Evolutionary conservation across 2,329 filamentous ascomycete species (phyloP).

Genomic region (Chaetomium olivaceum): DNA sequence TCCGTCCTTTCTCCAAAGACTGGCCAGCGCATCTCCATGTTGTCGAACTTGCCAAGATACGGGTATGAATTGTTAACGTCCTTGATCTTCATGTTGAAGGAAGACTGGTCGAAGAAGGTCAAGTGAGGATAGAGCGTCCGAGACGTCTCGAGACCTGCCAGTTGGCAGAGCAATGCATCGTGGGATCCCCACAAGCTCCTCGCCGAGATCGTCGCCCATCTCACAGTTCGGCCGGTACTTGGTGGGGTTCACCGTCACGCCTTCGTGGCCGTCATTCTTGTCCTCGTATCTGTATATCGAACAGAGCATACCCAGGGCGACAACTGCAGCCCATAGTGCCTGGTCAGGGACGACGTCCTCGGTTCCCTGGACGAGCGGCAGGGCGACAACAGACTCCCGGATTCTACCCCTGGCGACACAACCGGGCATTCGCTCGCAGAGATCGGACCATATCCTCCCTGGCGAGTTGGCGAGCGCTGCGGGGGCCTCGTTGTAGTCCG

Average conservation of each 20-base stretch:
- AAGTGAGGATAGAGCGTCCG: slow-evolving; percentile 53
- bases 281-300: slow-evolving; percentile 56
- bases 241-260: slow-evolving; percentile 42
- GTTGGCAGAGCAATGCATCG: slow-evolving; percentile 50
- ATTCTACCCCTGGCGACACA: slow-evolving; percentile 53
- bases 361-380: slow-evolving; percentile 52
- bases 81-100: slow-evolving; percentile 53
- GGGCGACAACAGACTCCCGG: slow-evolving; percentile 49
- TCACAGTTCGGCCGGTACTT: slow-evolving; percentile 42
- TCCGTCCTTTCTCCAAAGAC: slow-evolving; percentile 55
- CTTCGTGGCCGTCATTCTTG: slow-evolving; percentile 53
- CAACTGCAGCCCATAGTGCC: slow-evolving; percentile 55
- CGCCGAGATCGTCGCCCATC: slow-evolving; percentile 53
- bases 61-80: slow-evolving; percentile 51
- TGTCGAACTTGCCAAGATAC: slow-evolving; percentile 54
- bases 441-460: slow-evolving; percentile 55
- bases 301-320: slow-evolving; percentile 54
- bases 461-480: slow-evolving; percentile 50
- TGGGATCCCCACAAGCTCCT: slow-evolving; percentile 52
- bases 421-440: slow-evolving; percentile 56
- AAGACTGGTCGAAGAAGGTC: slow-evolving; percentile 55
- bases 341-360: slow-evolving; percentile 52
- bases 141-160: slow-evolving; percentile 53
- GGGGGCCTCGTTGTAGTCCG: slow-evolving; percentile 51
- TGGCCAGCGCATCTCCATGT: slow-evolving; percentile 55